Conservation (phyloP, 2,329 filamentous ascomycete species). For the Phialophora tarda region DNA sequence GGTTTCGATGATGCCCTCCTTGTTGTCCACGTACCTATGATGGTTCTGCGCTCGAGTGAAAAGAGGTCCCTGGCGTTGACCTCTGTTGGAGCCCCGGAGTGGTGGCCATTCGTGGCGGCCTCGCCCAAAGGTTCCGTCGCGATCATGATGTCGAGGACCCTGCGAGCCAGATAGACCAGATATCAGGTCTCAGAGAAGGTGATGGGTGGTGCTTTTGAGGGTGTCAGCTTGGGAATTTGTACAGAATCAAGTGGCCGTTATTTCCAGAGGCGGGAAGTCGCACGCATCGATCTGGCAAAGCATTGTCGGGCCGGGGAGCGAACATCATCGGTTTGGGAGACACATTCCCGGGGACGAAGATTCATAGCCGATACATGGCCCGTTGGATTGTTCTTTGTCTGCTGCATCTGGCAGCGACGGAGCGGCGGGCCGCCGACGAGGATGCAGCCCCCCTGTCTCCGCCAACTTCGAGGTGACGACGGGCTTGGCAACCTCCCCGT, state of each 20-base stretch:
- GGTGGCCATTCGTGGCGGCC: neutral
- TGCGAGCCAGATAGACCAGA: neutral
- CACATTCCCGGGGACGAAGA: neutral
- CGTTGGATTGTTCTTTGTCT: neutral
- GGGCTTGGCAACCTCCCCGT: neutral
- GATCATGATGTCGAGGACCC: neutral
- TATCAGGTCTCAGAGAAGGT: neutral
- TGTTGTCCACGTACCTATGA: slow-evolving; percentile 15
- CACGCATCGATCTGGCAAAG: neutral
- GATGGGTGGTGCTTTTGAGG: neutral
- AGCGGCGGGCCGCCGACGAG: neutral
- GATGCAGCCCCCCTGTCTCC: neutral
- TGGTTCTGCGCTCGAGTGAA: slow-evolving; percentile 10
- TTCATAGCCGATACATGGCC: neutral
- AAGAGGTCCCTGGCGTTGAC: slow-evolving; percentile 11
- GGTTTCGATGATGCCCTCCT: neutral
- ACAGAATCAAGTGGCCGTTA: neutral
- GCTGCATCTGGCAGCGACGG: neutral
- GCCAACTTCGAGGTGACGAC: neutral
- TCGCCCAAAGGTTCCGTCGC: neutral
- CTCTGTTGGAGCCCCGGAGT: neutral
- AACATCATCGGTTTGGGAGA: neutral
- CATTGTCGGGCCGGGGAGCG: neutral
- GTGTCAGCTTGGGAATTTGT: neutral
- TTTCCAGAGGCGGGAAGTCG: neutral